Conservation (phyloP, 371 early-diverging fungal genomes). For the Blakeslea trispora region DNA sequence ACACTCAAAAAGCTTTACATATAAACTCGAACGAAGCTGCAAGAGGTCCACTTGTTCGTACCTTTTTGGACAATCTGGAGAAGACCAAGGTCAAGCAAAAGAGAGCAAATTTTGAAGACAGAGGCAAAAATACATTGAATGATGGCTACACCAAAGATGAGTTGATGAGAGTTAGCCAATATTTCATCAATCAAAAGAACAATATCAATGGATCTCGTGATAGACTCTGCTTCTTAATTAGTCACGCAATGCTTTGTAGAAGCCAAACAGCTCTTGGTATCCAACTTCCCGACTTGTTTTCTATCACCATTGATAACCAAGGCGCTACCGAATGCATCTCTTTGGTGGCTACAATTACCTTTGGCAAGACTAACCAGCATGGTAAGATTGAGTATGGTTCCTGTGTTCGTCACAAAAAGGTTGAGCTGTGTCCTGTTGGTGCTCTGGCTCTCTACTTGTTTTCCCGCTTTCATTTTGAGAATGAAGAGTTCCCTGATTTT, state of each 20-base stretch:
- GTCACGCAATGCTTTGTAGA: not conserved
- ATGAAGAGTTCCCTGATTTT: constrained; percentile 8
- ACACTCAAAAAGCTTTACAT: no score
- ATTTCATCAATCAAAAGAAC: not conserved
- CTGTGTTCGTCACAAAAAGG: no score
- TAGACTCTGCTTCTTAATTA: no score
- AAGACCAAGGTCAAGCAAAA: constrained; percentile 10
- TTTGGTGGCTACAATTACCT: constrained; percentile 3
- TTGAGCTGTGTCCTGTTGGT: not conserved
- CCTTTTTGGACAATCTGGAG: no score
- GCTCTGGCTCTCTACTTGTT: not conserved
- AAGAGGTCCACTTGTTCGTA: no score
- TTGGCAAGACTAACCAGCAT: constrained; percentile 10
- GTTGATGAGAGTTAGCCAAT: not conserved
- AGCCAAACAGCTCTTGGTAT: not conserved
- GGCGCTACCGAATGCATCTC: not conserved
- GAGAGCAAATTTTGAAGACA: not conserved
- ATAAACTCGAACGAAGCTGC: no score
- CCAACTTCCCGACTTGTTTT: no score
- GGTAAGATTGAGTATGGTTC: constrained; percentile 14
- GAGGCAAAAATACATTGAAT: not conserved
- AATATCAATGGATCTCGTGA: not conserved
- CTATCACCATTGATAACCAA: no score
- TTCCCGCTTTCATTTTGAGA: constrained; percentile 9
- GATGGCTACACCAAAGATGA: not conserved